These are phyloP conservation scores for Warburgia ugandensis DNA, from an alignment of 164 flowering plant species.

Conservation along the genomic window DNA sequence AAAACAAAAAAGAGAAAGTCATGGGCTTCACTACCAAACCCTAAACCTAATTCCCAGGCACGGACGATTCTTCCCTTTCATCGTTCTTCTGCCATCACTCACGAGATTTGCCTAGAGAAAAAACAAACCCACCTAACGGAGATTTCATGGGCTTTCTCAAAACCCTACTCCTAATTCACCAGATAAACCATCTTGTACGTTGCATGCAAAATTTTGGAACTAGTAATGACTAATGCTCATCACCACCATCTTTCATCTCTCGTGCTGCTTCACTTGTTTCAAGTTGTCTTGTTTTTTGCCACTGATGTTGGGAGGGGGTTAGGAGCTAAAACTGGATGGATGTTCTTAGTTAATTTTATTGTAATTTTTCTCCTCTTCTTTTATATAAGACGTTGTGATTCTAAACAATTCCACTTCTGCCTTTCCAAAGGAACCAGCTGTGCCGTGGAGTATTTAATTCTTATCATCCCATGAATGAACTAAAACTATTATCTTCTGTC, in stretches of 20 bases:
- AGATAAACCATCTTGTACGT: not conserved
- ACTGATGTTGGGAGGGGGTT: conserved; percentile 9
- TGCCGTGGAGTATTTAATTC: conserved; percentile 10
- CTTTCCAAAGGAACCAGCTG: conserved; percentile 11
- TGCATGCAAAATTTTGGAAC: conserved; percentile 10
- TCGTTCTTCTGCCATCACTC: too few species aligned
- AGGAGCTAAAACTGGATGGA: conserved; percentile 12
- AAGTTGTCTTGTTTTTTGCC: conserved; percentile 15
- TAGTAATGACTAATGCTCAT: conserved; percentile 2
- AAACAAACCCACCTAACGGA: too few species aligned
- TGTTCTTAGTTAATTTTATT: not conserved
- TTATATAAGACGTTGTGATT: conserved; percentile 3
- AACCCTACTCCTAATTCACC: conserved; percentile 17
- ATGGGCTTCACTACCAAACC: too few species aligned
- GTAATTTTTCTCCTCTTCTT: not conserved
- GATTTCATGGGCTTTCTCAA: too few species aligned
- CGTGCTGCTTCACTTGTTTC: conserved; percentile 13
- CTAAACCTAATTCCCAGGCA: too few species aligned
- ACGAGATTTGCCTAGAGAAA: too few species aligned
- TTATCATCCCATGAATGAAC: conserved; percentile 12
- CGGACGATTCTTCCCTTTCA: too few species aligned
- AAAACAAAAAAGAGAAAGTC: not conserved
- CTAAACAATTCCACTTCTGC: conserved; percentile 7
- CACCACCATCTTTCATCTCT: not conserved
- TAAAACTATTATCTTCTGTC: conserved; percentile 11